Evolutionary conservation across 1,284 basidiomycete genomes (phyloP).

Genomic region (Irpex sp.): DNA sequence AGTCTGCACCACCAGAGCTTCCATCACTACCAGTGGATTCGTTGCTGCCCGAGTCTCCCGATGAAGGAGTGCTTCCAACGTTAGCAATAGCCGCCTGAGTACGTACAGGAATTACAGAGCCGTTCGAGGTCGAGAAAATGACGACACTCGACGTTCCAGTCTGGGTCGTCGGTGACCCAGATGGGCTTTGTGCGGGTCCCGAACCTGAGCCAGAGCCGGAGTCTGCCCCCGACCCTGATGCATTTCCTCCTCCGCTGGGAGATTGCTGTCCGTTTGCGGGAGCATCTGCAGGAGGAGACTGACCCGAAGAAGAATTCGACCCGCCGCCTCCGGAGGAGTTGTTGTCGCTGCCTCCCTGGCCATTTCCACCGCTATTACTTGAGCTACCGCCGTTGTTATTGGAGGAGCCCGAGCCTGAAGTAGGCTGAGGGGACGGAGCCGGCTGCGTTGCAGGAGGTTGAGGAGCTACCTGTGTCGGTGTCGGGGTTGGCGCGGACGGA

Average conservation of each 20-base stretch:
- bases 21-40: not conserved
- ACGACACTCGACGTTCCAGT: not conserved
- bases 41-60: not conserved
- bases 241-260: not conserved
- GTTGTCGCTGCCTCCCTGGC: not conserved
- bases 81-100: not conserved
- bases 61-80: not conserved
- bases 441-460: not conserved
- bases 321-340: not conserved
- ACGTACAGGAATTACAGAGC: not conserved
- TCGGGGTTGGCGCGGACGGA: not conserved
- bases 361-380: not conserved
- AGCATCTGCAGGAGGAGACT: not conserved
- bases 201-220: not conserved
- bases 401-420: constrained; percentile 1
- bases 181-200: not conserved
- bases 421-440: constrained; percentile 11
- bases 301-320: not conserved
- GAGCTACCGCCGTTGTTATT: not conserved
- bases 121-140: constrained; percentile 4
- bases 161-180: not conserved
- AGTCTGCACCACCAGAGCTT: not conserved
- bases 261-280: not conserved
- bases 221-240: not conserved
- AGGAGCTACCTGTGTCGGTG: not conserved